phyloP scores from a whole-genome alignment of 176 grass and related monocot genomes.

The Poa annua region DNA sequence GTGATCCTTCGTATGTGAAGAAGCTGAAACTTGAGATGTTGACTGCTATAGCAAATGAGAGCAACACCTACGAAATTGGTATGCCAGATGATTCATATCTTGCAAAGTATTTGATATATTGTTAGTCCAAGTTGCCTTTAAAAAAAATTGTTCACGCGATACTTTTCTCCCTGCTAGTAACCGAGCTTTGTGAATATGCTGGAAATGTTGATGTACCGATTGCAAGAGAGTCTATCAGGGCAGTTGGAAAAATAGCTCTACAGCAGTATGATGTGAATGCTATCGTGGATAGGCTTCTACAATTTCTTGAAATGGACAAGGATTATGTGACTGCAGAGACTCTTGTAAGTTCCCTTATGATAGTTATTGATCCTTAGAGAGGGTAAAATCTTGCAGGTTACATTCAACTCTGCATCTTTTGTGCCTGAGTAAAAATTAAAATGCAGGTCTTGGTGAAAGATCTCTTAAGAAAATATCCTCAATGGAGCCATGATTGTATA shows the following conservation, averaged over 20 bases:
- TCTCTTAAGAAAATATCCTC: conserved; percentile 95
- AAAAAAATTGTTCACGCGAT: conserved; percentile 3
- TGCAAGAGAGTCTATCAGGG: conserved; percentile 94
- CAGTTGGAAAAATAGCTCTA: conserved; percentile 98
- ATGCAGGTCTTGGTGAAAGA: conserved; percentile 96
- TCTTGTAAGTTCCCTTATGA: conserved; percentile 62
- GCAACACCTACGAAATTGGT: conserved; percentile 99
- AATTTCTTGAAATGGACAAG: conserved; percentile 99
- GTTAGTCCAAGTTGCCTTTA: conserved; percentile 30
- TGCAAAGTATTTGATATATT: conserved; percentile 33
- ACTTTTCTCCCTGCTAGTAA: conserved; percentile 61
- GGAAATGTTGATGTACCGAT: conserved; percentile 97
- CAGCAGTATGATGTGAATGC: conserved; percentile 99
- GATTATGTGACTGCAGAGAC: conserved; percentile 99
- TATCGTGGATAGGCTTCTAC: conserved; percentile 97
- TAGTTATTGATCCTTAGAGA: conserved; percentile 7
- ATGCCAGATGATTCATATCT: conserved; percentile 29
- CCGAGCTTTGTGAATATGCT: conserved; percentile 98
- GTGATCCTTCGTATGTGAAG: conserved; percentile 98
- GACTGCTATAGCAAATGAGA: conserved; percentile 99
- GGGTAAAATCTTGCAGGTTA: conserved; percentile 5
- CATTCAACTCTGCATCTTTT: conserved; percentile 19
- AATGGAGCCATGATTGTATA: conserved; percentile 99
- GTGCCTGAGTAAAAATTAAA: conserved; percentile 38
- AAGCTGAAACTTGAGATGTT: conserved; percentile 99